phyloP scores from a whole-genome alignment of 306 rosid species.

The Calophaca sinica region DNA sequence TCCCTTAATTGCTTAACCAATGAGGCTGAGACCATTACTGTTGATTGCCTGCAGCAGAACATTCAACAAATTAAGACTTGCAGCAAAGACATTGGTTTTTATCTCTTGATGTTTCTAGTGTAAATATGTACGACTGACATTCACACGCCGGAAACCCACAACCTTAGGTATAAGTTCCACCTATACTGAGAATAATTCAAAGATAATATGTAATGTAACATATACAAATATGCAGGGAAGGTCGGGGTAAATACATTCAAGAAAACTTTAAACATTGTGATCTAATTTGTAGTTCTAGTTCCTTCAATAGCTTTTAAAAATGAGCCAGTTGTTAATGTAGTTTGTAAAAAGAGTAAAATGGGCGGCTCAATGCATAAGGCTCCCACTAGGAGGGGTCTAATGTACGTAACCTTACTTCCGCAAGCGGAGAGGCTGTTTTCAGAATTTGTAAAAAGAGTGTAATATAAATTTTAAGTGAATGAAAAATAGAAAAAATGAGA shows the following conservation, averaged over 20 bases:
- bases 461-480: not conserved
- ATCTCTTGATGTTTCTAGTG: not conserved
- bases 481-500: not conserved
- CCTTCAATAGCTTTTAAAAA: not conserved
- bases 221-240: no score
- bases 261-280: not conserved
- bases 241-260: no score
- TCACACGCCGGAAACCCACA: not conserved
- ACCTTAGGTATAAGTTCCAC: no score
- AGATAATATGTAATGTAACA: not conserved
- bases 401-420: no score
- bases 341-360: not conserved
- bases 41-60: conserved; percentile 65
- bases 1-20: conserved; percentile 91
- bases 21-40: conserved; percentile 72
- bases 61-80: conserved; percentile 31
- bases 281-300: not conserved
- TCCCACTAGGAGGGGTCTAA: no score
- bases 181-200: conserved; percentile 10
- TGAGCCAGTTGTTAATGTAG: not conserved
- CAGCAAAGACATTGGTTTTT: not conserved
- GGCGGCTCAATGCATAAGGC: no score
- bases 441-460: not conserved
- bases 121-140: conserved; percentile 14
- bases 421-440: no score